Base-by-base conservation (phyloP, 768 basidiomycete species). In the Cystobasidium tubakii region DNA sequence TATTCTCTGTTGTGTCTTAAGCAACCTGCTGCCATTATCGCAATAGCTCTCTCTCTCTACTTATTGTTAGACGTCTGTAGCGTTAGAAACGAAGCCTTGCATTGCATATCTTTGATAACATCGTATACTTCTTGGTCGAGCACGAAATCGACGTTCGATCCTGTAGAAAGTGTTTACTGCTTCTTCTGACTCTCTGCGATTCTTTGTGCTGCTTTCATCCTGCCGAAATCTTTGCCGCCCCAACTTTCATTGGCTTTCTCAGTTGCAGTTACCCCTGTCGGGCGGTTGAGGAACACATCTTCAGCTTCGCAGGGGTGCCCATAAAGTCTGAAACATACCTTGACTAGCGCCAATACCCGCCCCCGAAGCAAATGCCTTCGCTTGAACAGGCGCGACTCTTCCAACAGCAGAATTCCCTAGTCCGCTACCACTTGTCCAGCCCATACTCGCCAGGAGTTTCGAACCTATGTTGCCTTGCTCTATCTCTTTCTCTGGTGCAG, bases 371-470 rank as follows among this genome's bases (percentile, higher is more conserved):
- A 93, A 97, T 46, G 94, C 86, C 73, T 80, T 77, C 0, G 84
- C 89, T 62, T 81, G 89, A 88, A 97, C 87, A 15, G 94, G 93
- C 71, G 94, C 91, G 13, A 91, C 88, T 72, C 92, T 82, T 54
- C 94, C 94, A 66, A 91, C 90, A 2, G 90, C 90, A 69, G 85
- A 85, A 13, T 86, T 85, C 0, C 95, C 95, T 46, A 98, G 82
- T 0, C 95, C 94, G 19, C 86, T 87, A 6, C 94, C 94, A 78
- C 90, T 89, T 75, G 85, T 90, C 94, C 94, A 98, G 0, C 95
- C 96, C 94, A 98, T 97, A 87, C 95, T 94, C 81, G 92, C 91
- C 75, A 98, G 81, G 73, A 99, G 80, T 79, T 91, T 93, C 79
- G 94, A 94, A 6, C 96, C 96, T 13, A 92, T 86, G 77, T 98